These are phyloP conservation scores for Penicillium oxalicum DNA, from an alignment of 2,329 filamentous ascomycete genomes.

Conservation along the genomic window DNA sequence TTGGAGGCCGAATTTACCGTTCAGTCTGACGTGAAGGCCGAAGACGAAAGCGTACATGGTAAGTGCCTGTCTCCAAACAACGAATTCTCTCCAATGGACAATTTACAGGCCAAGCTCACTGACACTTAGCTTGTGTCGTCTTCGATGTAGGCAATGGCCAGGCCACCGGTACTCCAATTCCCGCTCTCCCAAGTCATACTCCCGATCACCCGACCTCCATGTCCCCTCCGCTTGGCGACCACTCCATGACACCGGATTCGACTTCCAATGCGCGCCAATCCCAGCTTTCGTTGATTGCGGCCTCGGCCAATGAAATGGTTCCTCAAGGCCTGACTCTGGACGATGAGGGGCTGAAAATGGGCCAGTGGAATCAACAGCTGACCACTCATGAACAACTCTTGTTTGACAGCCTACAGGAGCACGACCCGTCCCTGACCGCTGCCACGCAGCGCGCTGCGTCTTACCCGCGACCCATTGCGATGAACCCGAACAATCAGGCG, in stretches of 20 bases:
- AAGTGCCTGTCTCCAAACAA: neutral
- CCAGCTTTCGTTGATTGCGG: slow-evolving; percentile 42
- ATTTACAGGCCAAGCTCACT: too few species aligned
- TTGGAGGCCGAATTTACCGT: slow-evolving; percentile 38
- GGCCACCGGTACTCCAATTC: slow-evolving; percentile 25
- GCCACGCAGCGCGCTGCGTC: slow-evolving; percentile 36
- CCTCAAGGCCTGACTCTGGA: slow-evolving; percentile 35
- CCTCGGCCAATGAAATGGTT: slow-evolving; percentile 43
- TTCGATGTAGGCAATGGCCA: slow-evolving; percentile 25
- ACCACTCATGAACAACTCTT: slow-evolving; percentile 36
- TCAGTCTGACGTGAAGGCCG: slow-evolving; percentile 22
- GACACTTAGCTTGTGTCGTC: too few species aligned
- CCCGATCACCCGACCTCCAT: slow-evolving; percentile 29
- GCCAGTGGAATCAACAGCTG: slow-evolving; percentile 32
- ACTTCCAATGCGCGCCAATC: slow-evolving; percentile 36
- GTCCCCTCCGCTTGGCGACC: slow-evolving; percentile 30
- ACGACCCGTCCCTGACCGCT: slow-evolving; percentile 35
- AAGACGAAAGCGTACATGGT: slow-evolving; percentile 15
- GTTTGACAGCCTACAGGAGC: slow-evolving; percentile 37
- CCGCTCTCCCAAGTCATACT: slow-evolving; percentile 28
- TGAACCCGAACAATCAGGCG: slow-evolving; percentile 36
- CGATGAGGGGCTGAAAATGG: slow-evolving; percentile 31
- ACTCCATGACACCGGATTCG: slow-evolving; percentile 32
- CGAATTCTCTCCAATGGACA: too few species aligned
- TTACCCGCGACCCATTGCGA: slow-evolving; percentile 39